Conservation (phyloP, 2,329 filamentous ascomycete species). For the Aspergillus sp. region DNA sequence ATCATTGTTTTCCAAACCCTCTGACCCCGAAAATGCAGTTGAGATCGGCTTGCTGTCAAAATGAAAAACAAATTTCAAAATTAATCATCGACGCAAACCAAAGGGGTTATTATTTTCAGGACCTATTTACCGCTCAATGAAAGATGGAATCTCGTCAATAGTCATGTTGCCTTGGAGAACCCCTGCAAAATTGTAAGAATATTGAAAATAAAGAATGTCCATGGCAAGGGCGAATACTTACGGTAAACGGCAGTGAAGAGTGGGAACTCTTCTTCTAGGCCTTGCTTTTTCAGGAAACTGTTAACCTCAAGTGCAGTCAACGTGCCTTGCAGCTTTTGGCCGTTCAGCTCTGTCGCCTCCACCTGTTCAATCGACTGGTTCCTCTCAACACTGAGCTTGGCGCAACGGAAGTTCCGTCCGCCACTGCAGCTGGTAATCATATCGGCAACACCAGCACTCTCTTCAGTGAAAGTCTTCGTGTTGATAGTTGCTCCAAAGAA, state of each 20-base stretch:
- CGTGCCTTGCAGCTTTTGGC: constrained; percentile 94
- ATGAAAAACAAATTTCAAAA: constrained; percentile 14
- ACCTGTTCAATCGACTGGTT: constrained; percentile 81
- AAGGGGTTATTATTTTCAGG: constrained; percentile 12
- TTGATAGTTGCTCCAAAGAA: constrained; percentile 86
- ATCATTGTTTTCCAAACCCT: constrained; percentile 13
- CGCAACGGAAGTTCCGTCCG: constrained; percentile 91
- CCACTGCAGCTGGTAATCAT: constrained; percentile 91
- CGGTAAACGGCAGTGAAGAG: constrained; percentile 84
- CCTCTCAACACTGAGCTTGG: constrained; percentile 80
- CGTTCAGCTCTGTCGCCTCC: constrained; percentile 86
- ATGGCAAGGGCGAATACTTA: constrained; percentile 31
- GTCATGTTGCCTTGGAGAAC: constrained; percentile 75
- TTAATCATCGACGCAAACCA: constrained; percentile 18
- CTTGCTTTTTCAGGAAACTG: constrained; percentile 76
- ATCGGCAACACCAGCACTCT: constrained; percentile 92
- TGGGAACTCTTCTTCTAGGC: constrained; percentile 79
- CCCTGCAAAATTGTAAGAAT: constrained; percentile 42
- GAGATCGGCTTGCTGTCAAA: constrained; percentile 21
- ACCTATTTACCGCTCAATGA: constrained; percentile 53
- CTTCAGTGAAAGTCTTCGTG: constrained; percentile 89
- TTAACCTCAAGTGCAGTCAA: constrained; percentile 90
- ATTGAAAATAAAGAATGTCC: constrained; percentile 12
- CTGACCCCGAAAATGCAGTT: constrained; percentile 7
- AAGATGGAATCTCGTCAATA: constrained; percentile 75